Conservation (phyloP, 177 flowering plant species). For the Vitis hybrid region DNA sequence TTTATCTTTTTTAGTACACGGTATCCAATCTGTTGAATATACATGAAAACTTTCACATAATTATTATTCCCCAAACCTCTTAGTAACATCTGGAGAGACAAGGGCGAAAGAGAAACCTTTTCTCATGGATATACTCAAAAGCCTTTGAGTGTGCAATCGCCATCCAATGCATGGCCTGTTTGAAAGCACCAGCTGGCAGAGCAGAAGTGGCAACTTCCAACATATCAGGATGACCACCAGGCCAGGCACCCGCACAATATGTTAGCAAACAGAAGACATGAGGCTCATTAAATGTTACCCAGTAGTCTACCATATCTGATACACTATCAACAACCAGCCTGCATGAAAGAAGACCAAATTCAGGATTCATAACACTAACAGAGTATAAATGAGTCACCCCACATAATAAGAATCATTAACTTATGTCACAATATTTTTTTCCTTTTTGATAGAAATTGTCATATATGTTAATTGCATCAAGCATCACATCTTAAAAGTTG, state of each 20-base stretch:
- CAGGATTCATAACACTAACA: not conserved
- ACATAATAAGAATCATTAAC: not conserved
- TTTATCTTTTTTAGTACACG: no score
- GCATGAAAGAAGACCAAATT: conserved; percentile 22
- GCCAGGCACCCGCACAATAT: conserved; percentile 99
- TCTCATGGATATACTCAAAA: conserved; percentile 78
- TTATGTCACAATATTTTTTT: not conserved
- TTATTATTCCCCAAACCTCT: not conserved
- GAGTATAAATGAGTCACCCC: not conserved
- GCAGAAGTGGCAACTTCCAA: conserved; percentile 91
- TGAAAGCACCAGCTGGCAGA: conserved; percentile 80
- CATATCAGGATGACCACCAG: conserved; percentile 96
- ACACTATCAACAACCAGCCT: conserved; percentile 89
- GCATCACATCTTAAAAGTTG: not conserved
- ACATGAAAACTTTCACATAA: not conserved
- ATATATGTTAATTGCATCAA: not conserved
- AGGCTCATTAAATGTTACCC: conserved; percentile 97
- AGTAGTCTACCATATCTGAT: conserved; percentile 82
- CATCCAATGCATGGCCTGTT: conserved; percentile 90
- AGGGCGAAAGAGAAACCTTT: conserved; percentile 43
- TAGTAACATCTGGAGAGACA: not conserved
- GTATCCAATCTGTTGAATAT: no score
- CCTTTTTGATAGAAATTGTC: no score
- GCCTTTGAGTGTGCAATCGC: conserved; percentile 85
- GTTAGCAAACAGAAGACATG: conserved; percentile 92